Evolutionary conservation across 169 alveolate species (phyloP).

Genomic region (Babesia sp.): DNA sequence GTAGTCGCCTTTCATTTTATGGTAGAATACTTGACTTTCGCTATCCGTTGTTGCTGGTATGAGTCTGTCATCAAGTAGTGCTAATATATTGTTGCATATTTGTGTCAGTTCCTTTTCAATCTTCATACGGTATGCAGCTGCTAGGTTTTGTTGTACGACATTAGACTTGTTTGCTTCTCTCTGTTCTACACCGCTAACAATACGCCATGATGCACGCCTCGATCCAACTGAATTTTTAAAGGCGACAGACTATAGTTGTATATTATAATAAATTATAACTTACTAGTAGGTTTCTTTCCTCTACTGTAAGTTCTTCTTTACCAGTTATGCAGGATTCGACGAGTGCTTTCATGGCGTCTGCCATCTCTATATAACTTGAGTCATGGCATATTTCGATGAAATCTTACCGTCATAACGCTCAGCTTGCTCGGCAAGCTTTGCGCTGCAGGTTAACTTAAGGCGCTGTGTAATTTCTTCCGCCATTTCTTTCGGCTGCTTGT

Average conservation of each 20-base stretch:
- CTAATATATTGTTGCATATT: conserved; percentile 90
- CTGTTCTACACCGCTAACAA: conserved; percentile 93
- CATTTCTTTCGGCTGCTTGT: conserved; percentile 37
- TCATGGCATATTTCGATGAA: background rate
- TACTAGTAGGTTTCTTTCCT: conserved; percentile 90
- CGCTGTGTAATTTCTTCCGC: conserved; percentile 68
- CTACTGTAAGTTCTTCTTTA: conserved; percentile 89
- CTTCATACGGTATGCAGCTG: conserved; percentile 90
- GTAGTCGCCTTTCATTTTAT: conserved; percentile 99
- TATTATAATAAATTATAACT: background rate
- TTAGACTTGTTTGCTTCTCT: conserved; percentile 94
- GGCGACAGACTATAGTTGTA: conserved; percentile 91
- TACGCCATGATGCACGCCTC: conserved; percentile 98
- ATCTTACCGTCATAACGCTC: conserved; percentile 99
- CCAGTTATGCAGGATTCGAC: conserved; percentile 76
- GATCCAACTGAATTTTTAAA: conserved; percentile 98
- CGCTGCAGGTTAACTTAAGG: conserved; percentile 80
- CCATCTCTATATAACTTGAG: conserved; percentile 68
- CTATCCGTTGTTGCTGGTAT: conserved; percentile 87
- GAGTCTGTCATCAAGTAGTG: conserved; percentile 87
- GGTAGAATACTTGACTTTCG: conserved; percentile 95
- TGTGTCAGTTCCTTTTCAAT: conserved; percentile 92
- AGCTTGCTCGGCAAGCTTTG: conserved; percentile 99
- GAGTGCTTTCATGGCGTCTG: conserved; percentile 77
- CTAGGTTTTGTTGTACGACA: conserved; percentile 86